phyloP scores from a whole-genome alignment of 2,329 filamentous ascomycete genomes.

The Penicillium corylophilum region DNA sequence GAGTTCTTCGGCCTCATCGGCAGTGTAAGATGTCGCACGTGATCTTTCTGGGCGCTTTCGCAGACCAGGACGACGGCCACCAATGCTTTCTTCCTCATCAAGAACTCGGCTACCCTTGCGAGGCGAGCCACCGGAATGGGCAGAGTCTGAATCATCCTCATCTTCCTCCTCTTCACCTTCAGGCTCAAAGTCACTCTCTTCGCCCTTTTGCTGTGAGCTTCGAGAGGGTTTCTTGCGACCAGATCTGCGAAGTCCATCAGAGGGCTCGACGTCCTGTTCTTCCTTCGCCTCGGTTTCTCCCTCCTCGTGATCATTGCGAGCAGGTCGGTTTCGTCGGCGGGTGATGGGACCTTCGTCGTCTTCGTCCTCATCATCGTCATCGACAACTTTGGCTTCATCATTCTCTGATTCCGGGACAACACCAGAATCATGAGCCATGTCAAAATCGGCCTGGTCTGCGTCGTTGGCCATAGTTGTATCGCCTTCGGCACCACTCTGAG shows the following conservation, averaged over 20 bases:
- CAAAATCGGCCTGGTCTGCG: conserved; percentile 32
- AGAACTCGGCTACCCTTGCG: conserved; percentile 41
- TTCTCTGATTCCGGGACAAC: conserved; percentile 45
- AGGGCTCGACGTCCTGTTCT: neutral
- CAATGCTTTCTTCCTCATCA: conserved; percentile 48
- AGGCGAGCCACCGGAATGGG: conserved; percentile 46
- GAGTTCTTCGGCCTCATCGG: conserved; percentile 58
- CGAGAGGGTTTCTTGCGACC: conserved; percentile 41
- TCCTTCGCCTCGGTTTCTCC: conserved; percentile 29
- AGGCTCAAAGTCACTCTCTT: conserved; percentile 65
- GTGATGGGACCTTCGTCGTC: conserved; percentile 57
- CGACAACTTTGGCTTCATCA: conserved; percentile 33
- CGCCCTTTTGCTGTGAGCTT: conserved; percentile 51
- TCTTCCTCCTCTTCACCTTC: conserved; percentile 55
- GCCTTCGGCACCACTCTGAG: conserved; percentile 35
- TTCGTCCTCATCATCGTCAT: conserved; percentile 49
- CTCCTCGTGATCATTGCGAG: conserved; percentile 28
- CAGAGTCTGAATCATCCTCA: conserved; percentile 55
- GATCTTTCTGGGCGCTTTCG: conserved; percentile 51
- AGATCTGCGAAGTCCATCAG: conserved; percentile 38
- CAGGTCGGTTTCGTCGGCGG: conserved; percentile 42
- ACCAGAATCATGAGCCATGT: conserved; percentile 36
- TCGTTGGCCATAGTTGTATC: conserved; percentile 24
- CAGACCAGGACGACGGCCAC: conserved; percentile 53
- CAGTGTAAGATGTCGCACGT: conserved; percentile 47